Percentiles rank a stretch among this genome's conserved stretches.
phyloP scores from a whole-genome alignment of 331 rosid genomes.

The Malus hybrid region DNA sequence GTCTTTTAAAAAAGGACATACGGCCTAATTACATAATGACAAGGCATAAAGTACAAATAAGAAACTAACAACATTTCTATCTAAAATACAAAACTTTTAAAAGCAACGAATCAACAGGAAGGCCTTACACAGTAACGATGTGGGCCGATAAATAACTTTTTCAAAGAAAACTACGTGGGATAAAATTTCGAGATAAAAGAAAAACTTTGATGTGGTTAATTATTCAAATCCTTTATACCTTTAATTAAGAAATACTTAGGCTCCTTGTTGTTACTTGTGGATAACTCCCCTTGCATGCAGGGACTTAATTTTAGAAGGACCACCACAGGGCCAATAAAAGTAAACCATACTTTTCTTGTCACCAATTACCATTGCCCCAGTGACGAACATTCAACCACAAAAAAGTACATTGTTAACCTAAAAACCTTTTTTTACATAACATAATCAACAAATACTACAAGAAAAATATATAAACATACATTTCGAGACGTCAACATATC shows the following conservation, averaged over 20 bases:
- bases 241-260: neutral
- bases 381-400: neutral
- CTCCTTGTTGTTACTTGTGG: neutral
- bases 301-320: neutral
- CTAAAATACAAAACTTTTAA: no score
- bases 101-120: no score
- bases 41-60: no score
- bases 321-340: neutral
- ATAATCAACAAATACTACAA: neutral
- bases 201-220: neutral
- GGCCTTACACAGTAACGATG: no score
- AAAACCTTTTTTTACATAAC: neutral
- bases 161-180: no score
- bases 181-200: no score
- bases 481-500: slow-evolving; percentile 36
- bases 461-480: slow-evolving; percentile 21
- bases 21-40: no score
- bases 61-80: no score
- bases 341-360: neutral
- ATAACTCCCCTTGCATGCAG: neutral
- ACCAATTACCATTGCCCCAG: neutral
- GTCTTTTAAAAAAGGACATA: no score
- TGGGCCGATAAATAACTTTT: no score
- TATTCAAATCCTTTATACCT: neutral
- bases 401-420: no score